Conservation (phyloP, 768 basidiomycete genomes). For the Lentinula edodes region DNA sequence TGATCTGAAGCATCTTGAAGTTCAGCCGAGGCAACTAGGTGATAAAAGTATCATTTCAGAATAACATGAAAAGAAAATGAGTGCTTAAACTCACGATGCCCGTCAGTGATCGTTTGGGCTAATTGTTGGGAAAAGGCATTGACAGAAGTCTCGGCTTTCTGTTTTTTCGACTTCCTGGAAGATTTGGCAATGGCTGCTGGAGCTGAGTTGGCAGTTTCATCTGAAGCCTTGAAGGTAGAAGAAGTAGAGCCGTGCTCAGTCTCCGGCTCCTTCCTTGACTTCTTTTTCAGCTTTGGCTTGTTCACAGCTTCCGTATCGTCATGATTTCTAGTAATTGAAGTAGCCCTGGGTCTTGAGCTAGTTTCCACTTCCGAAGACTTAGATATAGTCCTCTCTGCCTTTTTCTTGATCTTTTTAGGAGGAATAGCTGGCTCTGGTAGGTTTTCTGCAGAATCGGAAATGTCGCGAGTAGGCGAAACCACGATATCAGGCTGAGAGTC, state of each 20-base stretch:
- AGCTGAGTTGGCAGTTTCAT: background rate
- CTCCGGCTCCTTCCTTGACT: background rate
- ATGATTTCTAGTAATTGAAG: background rate
- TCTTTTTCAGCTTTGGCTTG: background rate
- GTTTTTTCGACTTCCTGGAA: background rate
- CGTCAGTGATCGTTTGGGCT: background rate
- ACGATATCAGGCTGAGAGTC: background rate
- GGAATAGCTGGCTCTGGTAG: background rate
- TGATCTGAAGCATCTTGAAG: background rate
- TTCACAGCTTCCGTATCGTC: background rate
- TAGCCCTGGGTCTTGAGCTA: background rate
- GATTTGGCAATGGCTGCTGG: background rate
- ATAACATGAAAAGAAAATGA: background rate
- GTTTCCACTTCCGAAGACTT: background rate
- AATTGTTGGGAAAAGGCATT: background rate
- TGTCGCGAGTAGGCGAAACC: background rate
- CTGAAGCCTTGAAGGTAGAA: background rate
- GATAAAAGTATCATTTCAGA: background rate
- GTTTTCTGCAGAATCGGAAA: background rate
- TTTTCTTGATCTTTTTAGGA: constrained; percentile 15
- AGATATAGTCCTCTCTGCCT: background rate
- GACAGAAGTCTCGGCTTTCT: background rate
- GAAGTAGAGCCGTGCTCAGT: background rate
- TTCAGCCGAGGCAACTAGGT: background rate
- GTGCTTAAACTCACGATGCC: background rate